Evolutionary conservation across 2,329 filamentous ascomycete species (phyloP).

Genomic region (Fusarium sp.): DNA sequence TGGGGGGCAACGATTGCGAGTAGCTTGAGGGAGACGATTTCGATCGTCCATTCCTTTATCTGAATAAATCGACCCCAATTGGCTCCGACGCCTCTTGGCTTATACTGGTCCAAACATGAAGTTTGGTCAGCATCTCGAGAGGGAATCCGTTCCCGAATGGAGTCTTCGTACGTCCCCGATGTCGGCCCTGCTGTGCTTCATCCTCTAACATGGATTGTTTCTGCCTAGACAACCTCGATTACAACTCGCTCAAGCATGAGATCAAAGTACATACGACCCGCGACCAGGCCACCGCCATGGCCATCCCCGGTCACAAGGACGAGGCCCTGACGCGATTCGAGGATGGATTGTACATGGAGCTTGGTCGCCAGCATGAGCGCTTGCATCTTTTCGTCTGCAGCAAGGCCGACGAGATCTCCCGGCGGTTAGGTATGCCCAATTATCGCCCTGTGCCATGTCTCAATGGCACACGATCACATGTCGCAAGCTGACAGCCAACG

Average conservation of each 20-base stretch:
- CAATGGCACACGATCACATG: conserved; percentile 30
- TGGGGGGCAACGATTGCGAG: conserved; percentile 3
- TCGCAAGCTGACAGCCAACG: conserved; percentile 37
- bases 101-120: conserved; percentile 49
- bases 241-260: conserved; percentile 86
- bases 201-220: conserved; percentile 12
- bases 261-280: conserved; percentile 85
- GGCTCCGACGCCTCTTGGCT: background rate
- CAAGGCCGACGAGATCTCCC: conserved; percentile 82
- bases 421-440: conserved; percentile 70
- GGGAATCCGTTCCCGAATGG: conserved; percentile 86
- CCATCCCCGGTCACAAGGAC: conserved; percentile 79
- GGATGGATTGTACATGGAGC: conserved; percentile 75
- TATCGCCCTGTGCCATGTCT: conserved; percentile 12
- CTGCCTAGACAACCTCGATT: conserved; percentile 84
- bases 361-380: conserved; percentile 81
- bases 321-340: conserved; percentile 73
- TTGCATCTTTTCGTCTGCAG: conserved; percentile 83
- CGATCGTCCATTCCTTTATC: conserved; percentile 10
- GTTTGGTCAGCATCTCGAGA: conserved; percentile 69
- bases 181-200: background rate
- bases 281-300: conserved; percentile 75
- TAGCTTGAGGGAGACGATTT: conserved; percentile 9
- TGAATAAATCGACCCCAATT: conserved; percentile 6
- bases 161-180: conserved; percentile 70